phyloP scores from a whole-genome alignment of 1,284 basidiomycete genomes.

The Mycocalia duriaeana region DNA sequence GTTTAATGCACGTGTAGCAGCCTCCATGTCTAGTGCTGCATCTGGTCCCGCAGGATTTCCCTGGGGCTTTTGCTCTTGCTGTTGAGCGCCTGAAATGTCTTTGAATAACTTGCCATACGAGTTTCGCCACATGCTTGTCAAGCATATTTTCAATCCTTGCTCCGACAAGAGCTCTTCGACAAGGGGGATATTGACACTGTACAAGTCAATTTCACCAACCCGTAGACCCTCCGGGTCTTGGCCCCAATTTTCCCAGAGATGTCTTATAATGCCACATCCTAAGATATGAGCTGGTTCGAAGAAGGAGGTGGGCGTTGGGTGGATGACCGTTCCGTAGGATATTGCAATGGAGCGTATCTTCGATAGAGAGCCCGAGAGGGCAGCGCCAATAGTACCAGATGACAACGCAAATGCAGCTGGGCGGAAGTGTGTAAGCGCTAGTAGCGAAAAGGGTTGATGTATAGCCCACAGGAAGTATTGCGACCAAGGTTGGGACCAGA shows the following conservation, averaged over 20 bases:
- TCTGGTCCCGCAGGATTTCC: constrained; percentile 40
- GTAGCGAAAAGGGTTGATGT: constrained; percentile 7
- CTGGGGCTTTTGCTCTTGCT: constrained; percentile 14
- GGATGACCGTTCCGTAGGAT: constrained; percentile 78
- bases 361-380: constrained; percentile 76
- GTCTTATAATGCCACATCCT: constrained; percentile 60
- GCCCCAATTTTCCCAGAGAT: constrained; percentile 83
- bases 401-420: constrained; percentile 83
- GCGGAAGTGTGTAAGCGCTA: too few relatives aligned
- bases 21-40: constrained; percentile 19
- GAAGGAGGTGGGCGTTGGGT: constrained; percentile 59
- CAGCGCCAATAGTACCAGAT: constrained; percentile 88
- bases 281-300: constrained; percentile 69
- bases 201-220: constrained; percentile 68
- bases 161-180: constrained; percentile 54
- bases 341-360: constrained; percentile 69
- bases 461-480: constrained; percentile 65
- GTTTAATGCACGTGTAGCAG: constrained; percentile 10
- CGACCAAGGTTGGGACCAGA: constrained; percentile 77
- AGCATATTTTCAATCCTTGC: constrained; percentile 57
- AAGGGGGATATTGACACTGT: constrained; percentile 79
- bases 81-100: constrained; percentile 26
- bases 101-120: constrained; percentile 74
- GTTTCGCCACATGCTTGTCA: constrained; percentile 76
- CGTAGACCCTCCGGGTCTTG: constrained; percentile 54